Base-by-base conservation (phyloP, 2,329 filamentous ascomycete species). In the Clarireedia sp. region DNA sequence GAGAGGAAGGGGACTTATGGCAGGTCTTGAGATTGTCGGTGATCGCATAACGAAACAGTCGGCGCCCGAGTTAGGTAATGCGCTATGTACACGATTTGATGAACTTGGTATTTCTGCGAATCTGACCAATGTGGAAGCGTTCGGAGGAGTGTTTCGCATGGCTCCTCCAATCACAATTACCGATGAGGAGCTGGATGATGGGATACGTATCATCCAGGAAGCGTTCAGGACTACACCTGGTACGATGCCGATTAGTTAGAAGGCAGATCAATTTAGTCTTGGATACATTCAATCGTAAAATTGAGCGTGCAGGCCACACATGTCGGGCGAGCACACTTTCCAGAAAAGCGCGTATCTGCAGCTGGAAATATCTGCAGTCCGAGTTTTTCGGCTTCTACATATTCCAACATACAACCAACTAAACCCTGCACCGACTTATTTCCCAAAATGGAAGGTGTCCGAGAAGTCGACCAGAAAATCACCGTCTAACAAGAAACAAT, bases 101-200 rank as follows among this genome's bases (percentile, higher is more conserved):
- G 73, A 75, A 43, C 63, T 78, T 17, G 81, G 81, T 0, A 63
- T 83, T 1, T 83, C 77, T 69, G 77, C 78, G 4, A 82, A 84
- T 63, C 57, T 85, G 29, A 75, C 76, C 21, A 80, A 72, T 44
- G 74, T 78, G 62, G 73, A 73, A 6, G 76, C 74, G 47, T 81
- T 82, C 64, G 75, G 77, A 0, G 81, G 80, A 3, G 74, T 78
- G 0, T 82, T 85, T 57, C 69, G 81, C 10, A 76, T 85, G 50
- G 81, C 80, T 5, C 81, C 80, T 23, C 81, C 82, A 0, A 78
- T 85, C 41, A 82, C 78, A 0, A 76, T 83, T 8, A 75, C 75
- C 0, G 71, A 72, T 26, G 70, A 74, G 47, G 71, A 81, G 66
- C 65, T 82, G 45, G 68, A 76, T 17, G 69, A 74, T 40, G 81